Percentiles rank a stretch among this genome's conserved stretches.
These are phyloP conservation scores for Alternaria atra DNA, from an alignment of 2,329 filamentous ascomycete genomes.

Conservation along the genomic window DNA sequence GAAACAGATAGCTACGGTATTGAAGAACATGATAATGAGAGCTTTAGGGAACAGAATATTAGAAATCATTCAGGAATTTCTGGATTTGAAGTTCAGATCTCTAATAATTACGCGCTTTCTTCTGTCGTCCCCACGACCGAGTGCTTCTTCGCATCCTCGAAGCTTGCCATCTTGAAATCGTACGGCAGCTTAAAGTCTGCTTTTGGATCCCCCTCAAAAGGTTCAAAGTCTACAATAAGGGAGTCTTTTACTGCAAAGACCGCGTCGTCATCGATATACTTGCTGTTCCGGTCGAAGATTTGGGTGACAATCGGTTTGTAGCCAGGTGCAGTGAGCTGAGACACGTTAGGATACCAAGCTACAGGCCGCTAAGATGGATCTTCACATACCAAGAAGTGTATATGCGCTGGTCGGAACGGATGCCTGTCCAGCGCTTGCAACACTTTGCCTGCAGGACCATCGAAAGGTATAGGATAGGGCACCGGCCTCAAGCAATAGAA, in stretches of 20 bases:
- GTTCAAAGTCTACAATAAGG: slow-evolving; percentile 65
- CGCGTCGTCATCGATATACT: slow-evolving; percentile 67
- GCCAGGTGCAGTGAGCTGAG: slow-evolving; percentile 62
- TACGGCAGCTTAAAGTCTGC: slow-evolving; percentile 64
- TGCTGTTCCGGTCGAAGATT: slow-evolving; percentile 74
- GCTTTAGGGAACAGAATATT: background rate
- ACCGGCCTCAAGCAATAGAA: slow-evolving; percentile 56
- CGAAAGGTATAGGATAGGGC: slow-evolving; percentile 64
- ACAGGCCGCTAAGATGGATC: background rate
- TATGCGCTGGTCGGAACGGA: slow-evolving; percentile 69
- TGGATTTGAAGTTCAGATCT: background rate
- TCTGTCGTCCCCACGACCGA: slow-evolving; percentile 38
- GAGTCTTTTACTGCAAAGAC: slow-evolving; percentile 69
- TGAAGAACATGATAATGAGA: background rate
- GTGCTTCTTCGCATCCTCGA: slow-evolving; percentile 45
- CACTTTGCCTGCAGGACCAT: slow-evolving; percentile 68
- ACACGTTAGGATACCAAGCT: slow-evolving; percentile 6
- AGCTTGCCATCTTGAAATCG: slow-evolving; percentile 58
- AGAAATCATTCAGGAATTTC: background rate
- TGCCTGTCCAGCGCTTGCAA: slow-evolving; percentile 68
- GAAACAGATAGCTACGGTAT: background rate
- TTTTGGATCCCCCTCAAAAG: slow-evolving; percentile 60
- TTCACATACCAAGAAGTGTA: slow-evolving; percentile 65
- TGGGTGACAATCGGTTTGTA: slow-evolving; percentile 79
- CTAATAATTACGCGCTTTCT: slow-evolving; percentile 25